Conservation (phyloP, 2,329 filamentous ascomycete genomes). For the Claviceps lovelessii region DNA sequence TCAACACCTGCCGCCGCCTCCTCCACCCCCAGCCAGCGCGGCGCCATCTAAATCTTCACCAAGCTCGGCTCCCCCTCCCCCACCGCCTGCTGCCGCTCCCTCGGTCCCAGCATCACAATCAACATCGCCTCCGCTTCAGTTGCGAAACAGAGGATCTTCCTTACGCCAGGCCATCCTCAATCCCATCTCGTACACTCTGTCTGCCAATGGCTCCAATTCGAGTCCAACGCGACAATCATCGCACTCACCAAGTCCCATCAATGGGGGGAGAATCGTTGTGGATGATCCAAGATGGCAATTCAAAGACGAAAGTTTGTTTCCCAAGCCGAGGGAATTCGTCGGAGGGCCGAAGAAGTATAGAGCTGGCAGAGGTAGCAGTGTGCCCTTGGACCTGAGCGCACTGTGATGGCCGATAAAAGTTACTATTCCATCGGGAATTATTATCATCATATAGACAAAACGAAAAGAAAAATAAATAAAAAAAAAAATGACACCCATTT, state of each 20-base stretch:
- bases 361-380: slow-evolving; percentile 83
- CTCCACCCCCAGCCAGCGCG: slow-evolving; percentile 21
- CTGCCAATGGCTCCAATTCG: slow-evolving; percentile 44
- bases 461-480: too few relatives aligned
- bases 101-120: slow-evolving; percentile 23
- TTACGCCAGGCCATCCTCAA: slow-evolving; percentile 53
- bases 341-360: slow-evolving; percentile 68
- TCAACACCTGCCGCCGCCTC: slow-evolving; percentile 13
- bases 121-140: slow-evolving; percentile 23
- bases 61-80: slow-evolving; percentile 15
- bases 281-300: slow-evolving; percentile 79
- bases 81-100: slow-evolving; percentile 13
- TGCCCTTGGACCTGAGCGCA: slow-evolving; percentile 68
- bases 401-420: slow-evolving; percentile 3
- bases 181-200: slow-evolving; percentile 61
- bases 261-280: slow-evolving; percentile 37
- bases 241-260: slow-evolving; percentile 16
- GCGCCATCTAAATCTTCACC: slow-evolving; percentile 20
- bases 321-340: slow-evolving; percentile 69
- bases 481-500: not conserved
- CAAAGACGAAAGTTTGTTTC: slow-evolving; percentile 64
- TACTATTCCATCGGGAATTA: not conserved
- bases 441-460: not conserved
- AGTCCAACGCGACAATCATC: slow-evolving; percentile 25
- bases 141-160: slow-evolving; percentile 29